These are phyloP conservation scores for Erythrophleum fordii DNA, from an alignment of 306 rosid genomes.

Conservation along the genomic window DNA sequence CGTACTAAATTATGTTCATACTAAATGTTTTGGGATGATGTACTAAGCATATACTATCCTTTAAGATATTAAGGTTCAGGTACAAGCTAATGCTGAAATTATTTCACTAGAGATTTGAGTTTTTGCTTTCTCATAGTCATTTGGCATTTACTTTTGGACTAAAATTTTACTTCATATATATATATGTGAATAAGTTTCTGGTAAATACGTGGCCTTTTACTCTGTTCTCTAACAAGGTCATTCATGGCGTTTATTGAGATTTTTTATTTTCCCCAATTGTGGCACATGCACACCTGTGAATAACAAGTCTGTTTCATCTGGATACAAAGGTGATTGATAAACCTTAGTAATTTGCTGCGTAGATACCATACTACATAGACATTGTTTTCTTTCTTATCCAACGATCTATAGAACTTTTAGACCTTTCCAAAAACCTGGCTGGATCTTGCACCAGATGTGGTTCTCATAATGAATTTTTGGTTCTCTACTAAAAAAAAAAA, in stretches of 20 bases:
- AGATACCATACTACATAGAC: not conserved
- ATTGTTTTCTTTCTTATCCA: not conserved
- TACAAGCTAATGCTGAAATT: not conserved
- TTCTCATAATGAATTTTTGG: not conserved
- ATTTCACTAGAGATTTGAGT: not conserved
- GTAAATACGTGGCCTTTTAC: too few relatives aligned
- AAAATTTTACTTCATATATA: not conserved
- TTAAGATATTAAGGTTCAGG: not conserved
- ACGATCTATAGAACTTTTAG: not conserved
- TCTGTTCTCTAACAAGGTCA: not conserved
- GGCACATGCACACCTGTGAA: not conserved
- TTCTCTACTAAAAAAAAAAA: not conserved
- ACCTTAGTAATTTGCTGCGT: not conserved
- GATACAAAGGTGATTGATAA: not conserved
- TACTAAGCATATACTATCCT: not conserved
- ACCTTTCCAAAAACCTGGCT: not conserved
- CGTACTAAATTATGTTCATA: not conserved
- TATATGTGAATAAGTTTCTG: too few relatives aligned
- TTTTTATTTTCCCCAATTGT: not conserved
- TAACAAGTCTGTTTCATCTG: not conserved
- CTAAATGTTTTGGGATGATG: not conserved
- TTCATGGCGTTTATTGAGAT: not conserved
- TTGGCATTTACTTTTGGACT: constrained; percentile 7
- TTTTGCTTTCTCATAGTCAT: not conserved
- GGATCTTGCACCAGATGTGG: not conserved